Evolutionary conservation across 768 basidiomycete genomes (phyloP).

Genomic region (Auricularia sp.): DNA sequence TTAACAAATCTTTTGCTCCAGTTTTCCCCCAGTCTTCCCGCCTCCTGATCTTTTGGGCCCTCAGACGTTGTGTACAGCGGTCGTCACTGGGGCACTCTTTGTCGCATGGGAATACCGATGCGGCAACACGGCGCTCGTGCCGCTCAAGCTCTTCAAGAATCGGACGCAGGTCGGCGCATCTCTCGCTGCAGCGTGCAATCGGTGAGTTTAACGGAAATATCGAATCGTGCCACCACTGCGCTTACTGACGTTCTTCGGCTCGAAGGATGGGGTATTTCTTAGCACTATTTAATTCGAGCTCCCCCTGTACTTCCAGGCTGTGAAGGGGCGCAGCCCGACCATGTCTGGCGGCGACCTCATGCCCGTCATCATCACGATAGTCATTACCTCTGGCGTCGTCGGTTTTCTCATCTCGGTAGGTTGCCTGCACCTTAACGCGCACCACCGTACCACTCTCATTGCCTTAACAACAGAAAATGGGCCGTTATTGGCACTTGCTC

Average conservation of each 20-base stretch:
- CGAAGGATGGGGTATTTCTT: slow-evolving; percentile 4
- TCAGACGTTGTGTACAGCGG: neutral
- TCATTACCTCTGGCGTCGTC: slow-evolving; percentile 19
- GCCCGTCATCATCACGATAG: slow-evolving; percentile 25
- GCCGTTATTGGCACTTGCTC: slow-evolving; percentile 23
- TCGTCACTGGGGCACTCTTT: slow-evolving; percentile 18
- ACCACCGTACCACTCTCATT: too few species aligned
- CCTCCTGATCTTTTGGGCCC: neutral
- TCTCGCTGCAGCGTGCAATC: slow-evolving; percentile 12
- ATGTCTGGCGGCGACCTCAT: slow-evolving; percentile 31
- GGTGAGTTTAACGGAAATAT: slow-evolving; percentile 7
- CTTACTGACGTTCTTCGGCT: slow-evolving; percentile 13
- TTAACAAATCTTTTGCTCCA: too few species aligned
- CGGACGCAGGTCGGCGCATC: slow-evolving; percentile 21
- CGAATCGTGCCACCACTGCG: slow-evolving; percentile 11
- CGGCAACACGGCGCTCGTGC: slow-evolving; percentile 30
- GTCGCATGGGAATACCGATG: slow-evolving; percentile 26
- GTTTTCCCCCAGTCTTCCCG: too few species aligned
- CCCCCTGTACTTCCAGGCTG: slow-evolving; percentile 23
- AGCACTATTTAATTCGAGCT: slow-evolving; percentile 7
- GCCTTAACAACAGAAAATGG: neutral
- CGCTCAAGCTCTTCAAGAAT: slow-evolving; percentile 22
- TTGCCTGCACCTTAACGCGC: too few species aligned
- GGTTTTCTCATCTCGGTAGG: slow-evolving; percentile 15
- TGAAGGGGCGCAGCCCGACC: slow-evolving; percentile 23